Base-by-base conservation (phyloP, 139 green algal genomes). In the Chlamydomonas schloesseri region DNA sequence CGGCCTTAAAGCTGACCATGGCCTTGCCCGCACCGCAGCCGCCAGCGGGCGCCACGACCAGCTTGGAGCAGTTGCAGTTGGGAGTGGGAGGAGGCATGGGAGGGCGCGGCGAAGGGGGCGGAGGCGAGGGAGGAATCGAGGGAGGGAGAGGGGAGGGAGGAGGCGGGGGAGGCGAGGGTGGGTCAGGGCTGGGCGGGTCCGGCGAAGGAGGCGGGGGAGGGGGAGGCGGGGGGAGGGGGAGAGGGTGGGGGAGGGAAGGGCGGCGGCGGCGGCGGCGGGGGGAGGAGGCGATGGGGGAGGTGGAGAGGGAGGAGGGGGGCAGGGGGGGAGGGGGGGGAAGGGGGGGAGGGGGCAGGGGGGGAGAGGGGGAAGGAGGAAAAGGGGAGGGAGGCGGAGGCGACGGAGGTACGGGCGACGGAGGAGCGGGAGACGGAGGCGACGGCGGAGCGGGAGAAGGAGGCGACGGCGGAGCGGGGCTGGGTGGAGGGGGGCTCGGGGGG, bases 11-110 rank as follows among this genome's bases (percentile, higher is more conserved):
- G 58, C 17, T 42, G 31, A 83, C 26, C 23, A 73, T 46, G 6
- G 26, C 17, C 26, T 83, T 6, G 60, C 50, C 46, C 2, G 34
- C 36, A 3, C 57, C 57, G 76, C 76, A 83, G 31, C 53, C 15
- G 8, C 36, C 70, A 36, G 55, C 29, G 13, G 23, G 17, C 11
- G 70, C 24, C n/a, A 23, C 55, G 20, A 81, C 9, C 33, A 81
- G 34, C 53, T 70, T 70, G 74, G 31, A 57, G 74, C 74, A 81
- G 55, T 81, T 55, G 74, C 74, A 81, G 34, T 57, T 81, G 74
- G 17, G 36, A 10, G 53, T 50, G 42, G 42, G 42, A 5, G 42
- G 42, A 5, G 42, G 42, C 42, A 8, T 8, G 42, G 42, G 42
- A 5, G 42, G 42, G n/a, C 26, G n/a, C 3, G 64, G 28, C 14